Evolutionary conservation across 1,139 yeast genomes (phyloP).

Genomic region (Protomyces arabidopsidicola): DNA sequence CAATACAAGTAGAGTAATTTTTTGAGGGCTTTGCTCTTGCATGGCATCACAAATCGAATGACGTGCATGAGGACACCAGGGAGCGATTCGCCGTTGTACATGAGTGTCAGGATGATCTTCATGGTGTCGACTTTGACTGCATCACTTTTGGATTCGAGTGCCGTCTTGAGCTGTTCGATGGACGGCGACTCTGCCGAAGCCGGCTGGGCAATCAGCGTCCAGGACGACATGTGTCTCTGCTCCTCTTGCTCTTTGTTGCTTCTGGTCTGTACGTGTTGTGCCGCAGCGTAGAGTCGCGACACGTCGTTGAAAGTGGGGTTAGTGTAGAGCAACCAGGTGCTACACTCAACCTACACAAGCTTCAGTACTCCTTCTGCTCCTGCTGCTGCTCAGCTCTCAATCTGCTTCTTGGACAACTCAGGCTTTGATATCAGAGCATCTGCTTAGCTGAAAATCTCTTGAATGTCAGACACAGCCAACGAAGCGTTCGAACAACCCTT

Average conservation of each 20-base stretch:
- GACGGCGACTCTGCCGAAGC: slow-evolving; percentile 52
- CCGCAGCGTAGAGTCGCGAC: background rate
- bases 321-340: background rate
- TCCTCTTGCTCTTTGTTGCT: background rate
- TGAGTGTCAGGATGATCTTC: slow-evolving; percentile 78
- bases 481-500: slow-evolving; percentile 3
- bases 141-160: slow-evolving; percentile 85
- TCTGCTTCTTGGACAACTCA: background rate
- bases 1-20: slow-evolving; percentile 91
- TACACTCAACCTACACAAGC: no score
- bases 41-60: slow-evolving; percentile 95
- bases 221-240: slow-evolving; percentile 4
- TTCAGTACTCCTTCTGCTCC: background rate
- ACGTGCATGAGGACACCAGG: slow-evolving; percentile 90
- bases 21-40: slow-evolving; percentile 82
- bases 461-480: background rate
- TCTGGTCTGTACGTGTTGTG: background rate
- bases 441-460: background rate
- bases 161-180: slow-evolving; percentile 66
- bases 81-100: slow-evolving; percentile 90
- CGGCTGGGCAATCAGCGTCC: slow-evolving; percentile 24
- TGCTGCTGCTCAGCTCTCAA: background rate
- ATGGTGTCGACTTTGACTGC: slow-evolving; percentile 82
- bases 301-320: background rate
- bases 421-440: background rate